A percentile compares a stretch with the other conserved stretches of the same genome.
These are phyloP conservation scores for Lichina pygmaea DNA, from an alignment of 495 filamentous ascomycete genomes.

Conservation along the genomic window DNA sequence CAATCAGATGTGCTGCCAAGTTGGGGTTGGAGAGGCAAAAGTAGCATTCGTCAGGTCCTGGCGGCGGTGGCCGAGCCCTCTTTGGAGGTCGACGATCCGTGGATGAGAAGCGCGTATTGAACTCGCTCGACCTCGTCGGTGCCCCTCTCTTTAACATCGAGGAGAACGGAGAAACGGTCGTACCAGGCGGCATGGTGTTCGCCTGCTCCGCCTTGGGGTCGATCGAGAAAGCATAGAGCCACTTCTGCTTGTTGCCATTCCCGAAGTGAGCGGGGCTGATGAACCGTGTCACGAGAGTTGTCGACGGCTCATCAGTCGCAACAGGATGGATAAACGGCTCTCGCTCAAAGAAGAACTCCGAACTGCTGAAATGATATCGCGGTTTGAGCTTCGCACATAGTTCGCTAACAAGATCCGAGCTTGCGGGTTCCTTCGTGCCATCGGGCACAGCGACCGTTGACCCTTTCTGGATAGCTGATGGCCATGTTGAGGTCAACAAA, in stretches of 20 bases:
- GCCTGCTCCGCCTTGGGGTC: slow-evolving; percentile 30
- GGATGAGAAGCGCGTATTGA: slow-evolving; percentile 31
- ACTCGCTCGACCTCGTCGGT: slow-evolving; percentile 27
- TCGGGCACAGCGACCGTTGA: slow-evolving; percentile 27
- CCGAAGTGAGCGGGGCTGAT: slow-evolving; percentile 57
- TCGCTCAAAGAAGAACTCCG: slow-evolving; percentile 52
- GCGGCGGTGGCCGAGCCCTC: slow-evolving; percentile 27
- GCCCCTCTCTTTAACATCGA: slow-evolving; percentile 19
- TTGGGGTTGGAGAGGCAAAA: slow-evolving; percentile 78
- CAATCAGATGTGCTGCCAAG: slow-evolving; percentile 64
- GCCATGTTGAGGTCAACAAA: slow-evolving; percentile 68
- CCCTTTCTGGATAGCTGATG: slow-evolving; percentile 33
- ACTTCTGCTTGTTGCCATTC: slow-evolving; percentile 50
- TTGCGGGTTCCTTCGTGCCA: slow-evolving; percentile 16
- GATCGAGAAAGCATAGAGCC: slow-evolving; percentile 71
- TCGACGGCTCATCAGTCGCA: slow-evolving; percentile 21
- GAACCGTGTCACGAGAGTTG: slow-evolving; percentile 49
- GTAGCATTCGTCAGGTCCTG: slow-evolving; percentile 60
- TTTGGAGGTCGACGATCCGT: slow-evolving; percentile 16
- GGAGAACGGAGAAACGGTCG: slow-evolving; percentile 43
- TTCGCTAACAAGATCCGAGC: slow-evolving; percentile 32
- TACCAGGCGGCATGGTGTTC: slow-evolving; percentile 29
- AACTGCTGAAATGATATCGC: slow-evolving; percentile 62
- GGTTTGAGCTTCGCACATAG: slow-evolving; percentile 53
- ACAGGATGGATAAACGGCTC: slow-evolving; percentile 71